Conservation (phyloP, 495 filamentous ascomycete species). For the Penicillium bialowiezense region DNA sequence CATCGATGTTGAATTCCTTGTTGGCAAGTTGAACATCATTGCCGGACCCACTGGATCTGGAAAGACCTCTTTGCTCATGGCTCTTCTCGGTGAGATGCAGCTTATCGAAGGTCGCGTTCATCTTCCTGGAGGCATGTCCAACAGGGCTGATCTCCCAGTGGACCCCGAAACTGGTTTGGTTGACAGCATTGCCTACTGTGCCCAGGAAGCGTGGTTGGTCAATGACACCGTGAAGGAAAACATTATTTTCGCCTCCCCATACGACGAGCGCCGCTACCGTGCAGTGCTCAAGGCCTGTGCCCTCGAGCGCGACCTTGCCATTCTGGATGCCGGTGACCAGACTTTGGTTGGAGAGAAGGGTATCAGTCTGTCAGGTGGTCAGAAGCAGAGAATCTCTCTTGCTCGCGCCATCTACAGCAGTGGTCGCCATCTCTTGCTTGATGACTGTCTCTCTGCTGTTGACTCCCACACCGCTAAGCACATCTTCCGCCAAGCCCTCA, state of each 20-base stretch:
- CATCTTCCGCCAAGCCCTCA: slow-evolving; percentile 92
- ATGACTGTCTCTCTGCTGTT: slow-evolving; percentile 97
- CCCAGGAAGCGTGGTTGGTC: slow-evolving; percentile 96
- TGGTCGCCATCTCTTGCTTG: slow-evolving; percentile 83
- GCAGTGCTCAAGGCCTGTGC: slow-evolving; percentile 89
- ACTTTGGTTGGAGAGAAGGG: slow-evolving; percentile 97
- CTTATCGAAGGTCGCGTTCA: slow-evolving; percentile 75
- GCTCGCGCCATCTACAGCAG: slow-evolving; percentile 92
- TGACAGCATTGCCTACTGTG: slow-evolving; percentile 93
- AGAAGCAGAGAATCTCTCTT: slow-evolving; percentile 96
- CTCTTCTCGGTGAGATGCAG: slow-evolving; percentile 95
- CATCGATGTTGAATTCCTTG: slow-evolving; percentile 70
- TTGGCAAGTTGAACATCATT: slow-evolving; percentile 84
- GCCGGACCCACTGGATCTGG: slow-evolving; percentile 91
- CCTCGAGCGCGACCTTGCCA: slow-evolving; percentile 87
- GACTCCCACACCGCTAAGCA: slow-evolving; percentile 98
- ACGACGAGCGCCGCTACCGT: slow-evolving; percentile 80
- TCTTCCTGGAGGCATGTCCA: slow-evolving; percentile 72
- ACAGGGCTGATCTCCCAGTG: slow-evolving; percentile 75
- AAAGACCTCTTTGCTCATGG: slow-evolving; percentile 95
- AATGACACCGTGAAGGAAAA: slow-evolving; percentile 97
- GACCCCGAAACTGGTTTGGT: slow-evolving; percentile 84
- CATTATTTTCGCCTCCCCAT: slow-evolving; percentile 84
- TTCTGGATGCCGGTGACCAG: slow-evolving; percentile 88
- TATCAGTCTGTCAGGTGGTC: slow-evolving; percentile 92